phyloP scores from a whole-genome alignment of 257 asterid species.

The Primulina tabacum region DNA sequence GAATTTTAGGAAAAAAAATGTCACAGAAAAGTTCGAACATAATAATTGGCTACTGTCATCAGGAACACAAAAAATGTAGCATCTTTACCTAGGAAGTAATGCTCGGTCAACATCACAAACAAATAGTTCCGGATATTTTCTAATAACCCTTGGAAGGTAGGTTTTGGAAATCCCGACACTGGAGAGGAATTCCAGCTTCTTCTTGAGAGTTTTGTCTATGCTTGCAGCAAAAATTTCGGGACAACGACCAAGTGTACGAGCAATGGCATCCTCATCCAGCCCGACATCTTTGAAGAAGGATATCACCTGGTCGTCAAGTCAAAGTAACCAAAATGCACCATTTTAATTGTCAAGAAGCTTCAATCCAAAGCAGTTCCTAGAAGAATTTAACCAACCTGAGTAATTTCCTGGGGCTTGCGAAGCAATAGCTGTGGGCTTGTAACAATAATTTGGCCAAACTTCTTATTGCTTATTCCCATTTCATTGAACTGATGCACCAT shows the following conservation, averaged over 20 bases:
- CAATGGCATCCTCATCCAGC: conserved; percentile 61
- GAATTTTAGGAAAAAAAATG: neutral
- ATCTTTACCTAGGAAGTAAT: conserved; percentile 75
- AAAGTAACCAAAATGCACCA: neutral
- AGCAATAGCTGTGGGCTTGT: conserved; percentile 81
- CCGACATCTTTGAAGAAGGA: conserved; percentile 71
- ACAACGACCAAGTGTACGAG: conserved; percentile 66
- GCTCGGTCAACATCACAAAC: conserved; percentile 75
- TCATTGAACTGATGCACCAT: conserved; percentile 54
- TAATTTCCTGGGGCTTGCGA: conserved; percentile 73
- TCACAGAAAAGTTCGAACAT: neutral
- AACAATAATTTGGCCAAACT: conserved; percentile 69
- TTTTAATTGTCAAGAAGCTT: conserved; percentile 1
- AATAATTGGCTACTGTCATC: neutral
- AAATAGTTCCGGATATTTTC: conserved; percentile 84
- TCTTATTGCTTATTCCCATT: conserved; percentile 52
- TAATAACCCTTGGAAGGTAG: conserved; percentile 69
- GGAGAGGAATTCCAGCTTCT: conserved; percentile 65
- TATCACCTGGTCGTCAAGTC: conserved; percentile 48
- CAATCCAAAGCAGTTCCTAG: neutral
- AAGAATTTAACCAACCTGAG: conserved; percentile 52
- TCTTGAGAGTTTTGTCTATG: conserved; percentile 64
- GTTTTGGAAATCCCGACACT: conserved; percentile 53
- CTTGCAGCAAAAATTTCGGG: conserved; percentile 80
- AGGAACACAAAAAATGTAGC: neutral